phyloP scores from a whole-genome alignment of 257 asterid genomes.

The Anisodus acutangulus region DNA sequence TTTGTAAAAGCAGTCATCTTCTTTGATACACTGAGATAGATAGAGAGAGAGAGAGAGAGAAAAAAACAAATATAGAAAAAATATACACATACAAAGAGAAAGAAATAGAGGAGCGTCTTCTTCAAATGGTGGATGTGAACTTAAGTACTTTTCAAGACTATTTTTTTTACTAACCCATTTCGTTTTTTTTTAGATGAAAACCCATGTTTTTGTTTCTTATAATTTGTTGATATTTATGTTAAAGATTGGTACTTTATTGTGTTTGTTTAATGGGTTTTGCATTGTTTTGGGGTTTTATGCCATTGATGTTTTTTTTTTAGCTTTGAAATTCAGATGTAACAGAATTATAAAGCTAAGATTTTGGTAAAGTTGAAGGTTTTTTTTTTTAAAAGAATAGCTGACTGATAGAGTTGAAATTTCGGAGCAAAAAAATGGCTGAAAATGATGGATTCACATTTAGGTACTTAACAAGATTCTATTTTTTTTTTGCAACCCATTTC shows the following conservation, averaged over 20 bases:
- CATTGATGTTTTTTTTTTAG: not conserved
- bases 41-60: slow-evolving; percentile 27
- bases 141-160: not conserved
- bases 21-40: slow-evolving; percentile 38
- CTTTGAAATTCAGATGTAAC: slow-evolving; percentile 27
- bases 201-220: slow-evolving; percentile 4
- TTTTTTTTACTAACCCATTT: not conserved
- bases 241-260: not conserved
- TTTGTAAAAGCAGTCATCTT: not conserved
- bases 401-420: slow-evolving; percentile 30
- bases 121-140: slow-evolving; percentile 9
- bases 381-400: not conserved
- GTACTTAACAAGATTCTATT: not conserved
- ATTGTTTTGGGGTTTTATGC: slow-evolving; percentile 13
- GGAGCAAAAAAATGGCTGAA: slow-evolving; percentile 45
- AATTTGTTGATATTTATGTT: not conserved
- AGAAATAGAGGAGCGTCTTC: not conserved
- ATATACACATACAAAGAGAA: not conserved
- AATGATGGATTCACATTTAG: slow-evolving; percentile 17
- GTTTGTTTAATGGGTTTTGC: not conserved
- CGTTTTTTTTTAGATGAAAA: not conserved
- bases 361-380: slow-evolving; percentile 25
- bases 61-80: not conserved
- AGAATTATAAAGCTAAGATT: slow-evolving; percentile 19
- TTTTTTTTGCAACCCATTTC: not conserved